Evolutionary conservation across 2,329 filamentous ascomycete species (phyloP), one percentile per base, ranked within the genome.

Genomic region (Fusarium redolens): DNA sequence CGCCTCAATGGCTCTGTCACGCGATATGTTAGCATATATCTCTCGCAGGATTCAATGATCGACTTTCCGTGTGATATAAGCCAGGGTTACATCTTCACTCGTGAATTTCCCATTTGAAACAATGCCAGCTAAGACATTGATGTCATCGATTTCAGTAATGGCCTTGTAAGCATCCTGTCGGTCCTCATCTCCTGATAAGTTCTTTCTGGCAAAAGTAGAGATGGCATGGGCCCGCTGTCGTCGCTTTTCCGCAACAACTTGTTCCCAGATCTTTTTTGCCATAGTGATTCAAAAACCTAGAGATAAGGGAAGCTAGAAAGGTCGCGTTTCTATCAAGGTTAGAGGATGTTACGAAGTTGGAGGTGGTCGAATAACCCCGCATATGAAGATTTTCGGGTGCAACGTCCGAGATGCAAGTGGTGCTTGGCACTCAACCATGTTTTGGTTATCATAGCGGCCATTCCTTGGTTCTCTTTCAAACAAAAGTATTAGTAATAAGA

Each of bases 51-150:
- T 5, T 9, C 4, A 5, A 0, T 14, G 9, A 3, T n/a, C 3
- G 9, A 40, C 68, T 48, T 56, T 62, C 70, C 45, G 43, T 37
- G 35, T 30, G 12, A 72, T 73, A n/a, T 71, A 71, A 2, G 65
- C 70, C 5, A 33, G 51, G 0, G 65, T 28, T 0, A 67, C 65
- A 28, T 54, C 47, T 30, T 62, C 40, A 2, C 61, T 72, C 1
- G 35, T 55, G 8, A 62, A 13, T 10, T 67, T 28, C 0, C 35
- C 40, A 5, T 20, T 33, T 0, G 7, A 22, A 37, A 73, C 63
- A 28, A 38, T 61, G 3, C 12, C n/a, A 7, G 40, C 28, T 7
- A 72, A 31, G 3, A 30, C 3, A 9, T 15, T n/a, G 10, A 52
- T 41, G 30, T 67, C 66, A 14, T 72, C 28, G 1, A 72, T 59